These are phyloP conservation scores for Cyanodermella asteris DNA, from an alignment of 2,329 filamentous ascomycete genomes.

Conservation along the genomic window DNA sequence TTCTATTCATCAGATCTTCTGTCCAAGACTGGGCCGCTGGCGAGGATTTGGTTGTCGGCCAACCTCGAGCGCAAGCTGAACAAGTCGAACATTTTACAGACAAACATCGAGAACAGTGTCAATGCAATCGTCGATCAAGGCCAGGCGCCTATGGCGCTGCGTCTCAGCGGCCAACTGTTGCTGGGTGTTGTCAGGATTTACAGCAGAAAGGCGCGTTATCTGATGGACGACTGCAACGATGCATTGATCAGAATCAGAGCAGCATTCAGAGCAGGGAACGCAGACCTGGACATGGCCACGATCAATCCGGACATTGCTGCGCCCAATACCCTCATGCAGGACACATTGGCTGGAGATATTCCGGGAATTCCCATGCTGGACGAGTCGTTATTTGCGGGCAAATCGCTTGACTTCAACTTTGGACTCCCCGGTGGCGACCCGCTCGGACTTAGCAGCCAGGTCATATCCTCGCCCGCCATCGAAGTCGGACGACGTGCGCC, in stretches of 20 bases:
- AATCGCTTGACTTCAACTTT: conserved; percentile 39
- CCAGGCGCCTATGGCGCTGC: conserved; percentile 84
- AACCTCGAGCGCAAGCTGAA: conserved; percentile 97
- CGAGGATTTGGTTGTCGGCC: conserved; percentile 92
- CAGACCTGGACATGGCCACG: conserved; percentile 72
- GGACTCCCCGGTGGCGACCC: conserved; percentile 10
- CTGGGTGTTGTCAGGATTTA: conserved; percentile 95
- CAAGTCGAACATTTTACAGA: conserved; percentile 86
- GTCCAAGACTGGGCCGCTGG: conserved; percentile 89
- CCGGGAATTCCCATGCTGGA: conserved; percentile 69
- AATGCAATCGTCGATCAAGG: conserved; percentile 83
- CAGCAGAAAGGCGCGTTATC: conserved; percentile 85
- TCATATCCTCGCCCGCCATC: conserved; percentile 44
- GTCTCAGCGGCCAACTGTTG: conserved; percentile 79
- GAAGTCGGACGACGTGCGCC: conserved; percentile 34
- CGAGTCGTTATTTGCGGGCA: conserved; percentile 60
- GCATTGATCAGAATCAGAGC: conserved; percentile 95
- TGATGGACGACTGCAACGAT: conserved; percentile 94
- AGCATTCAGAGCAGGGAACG: conserved; percentile 84
- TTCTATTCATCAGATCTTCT: conserved; percentile 95
- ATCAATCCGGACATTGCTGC: conserved; percentile 66
- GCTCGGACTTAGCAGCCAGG: conserved; percentile 49
- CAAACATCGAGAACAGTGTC: conserved; percentile 85
- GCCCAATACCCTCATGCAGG: too few species aligned
- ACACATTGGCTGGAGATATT: conserved; percentile 77